Percentiles rank a stretch among this genome's conserved stretches.
These are phyloP conservation scores for Cyberlindnera euphorbiae DNA, from an alignment of 805 yeast genomes.

Conservation along the genomic window DNA sequence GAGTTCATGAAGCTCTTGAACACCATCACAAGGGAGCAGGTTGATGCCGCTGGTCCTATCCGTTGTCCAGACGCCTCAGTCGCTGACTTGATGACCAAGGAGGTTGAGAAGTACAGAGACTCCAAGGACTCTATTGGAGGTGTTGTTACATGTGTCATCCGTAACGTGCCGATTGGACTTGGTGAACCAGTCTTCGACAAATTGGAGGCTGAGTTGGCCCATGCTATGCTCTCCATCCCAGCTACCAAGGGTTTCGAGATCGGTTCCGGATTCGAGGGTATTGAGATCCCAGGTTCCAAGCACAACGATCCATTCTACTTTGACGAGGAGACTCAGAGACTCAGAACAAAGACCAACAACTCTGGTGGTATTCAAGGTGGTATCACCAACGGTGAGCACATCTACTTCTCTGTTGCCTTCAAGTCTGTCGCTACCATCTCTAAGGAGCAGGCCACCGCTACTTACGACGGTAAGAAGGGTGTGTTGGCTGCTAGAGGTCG, in stretches of 20 bases:
- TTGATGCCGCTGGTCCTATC: constrained; percentile 84
- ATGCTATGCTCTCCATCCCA: constrained; percentile 96
- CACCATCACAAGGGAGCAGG: constrained; percentile 81
- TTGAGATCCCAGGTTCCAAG: constrained; percentile 82
- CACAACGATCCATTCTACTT: constrained; percentile 85
- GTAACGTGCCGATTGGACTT: constrained; percentile 91
- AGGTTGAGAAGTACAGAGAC: constrained; percentile 83
- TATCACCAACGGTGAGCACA: constrained; percentile 91
- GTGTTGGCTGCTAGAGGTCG: constrained; percentile 93
- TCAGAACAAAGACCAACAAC: constrained; percentile 85
- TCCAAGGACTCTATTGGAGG: constrained; percentile 94
- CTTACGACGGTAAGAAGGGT: constrained; percentile 87
- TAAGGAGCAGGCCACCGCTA: constrained; percentile 83
- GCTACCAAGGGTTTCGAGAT: constrained; percentile 98
- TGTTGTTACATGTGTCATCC: constrained; percentile 92
- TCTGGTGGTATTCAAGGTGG: constrained; percentile 99
- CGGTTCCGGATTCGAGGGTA: constrained; percentile 94
- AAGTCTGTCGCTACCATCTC: constrained; percentile 97
- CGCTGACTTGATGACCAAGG: constrained; percentile 76
- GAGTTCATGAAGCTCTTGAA: constrained; percentile 63
- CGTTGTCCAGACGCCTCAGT: constrained; percentile 83
- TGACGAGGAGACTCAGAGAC: constrained; percentile 52
- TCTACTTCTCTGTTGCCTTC: constrained; percentile 93
- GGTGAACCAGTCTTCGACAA: constrained; percentile 99
- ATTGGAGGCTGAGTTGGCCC: constrained; percentile 91